These are phyloP conservation scores for Bryum argenteum DNA, from an alignment of 225 moss, liverwort and hornwort genomes.

Conservation along the genomic window DNA sequence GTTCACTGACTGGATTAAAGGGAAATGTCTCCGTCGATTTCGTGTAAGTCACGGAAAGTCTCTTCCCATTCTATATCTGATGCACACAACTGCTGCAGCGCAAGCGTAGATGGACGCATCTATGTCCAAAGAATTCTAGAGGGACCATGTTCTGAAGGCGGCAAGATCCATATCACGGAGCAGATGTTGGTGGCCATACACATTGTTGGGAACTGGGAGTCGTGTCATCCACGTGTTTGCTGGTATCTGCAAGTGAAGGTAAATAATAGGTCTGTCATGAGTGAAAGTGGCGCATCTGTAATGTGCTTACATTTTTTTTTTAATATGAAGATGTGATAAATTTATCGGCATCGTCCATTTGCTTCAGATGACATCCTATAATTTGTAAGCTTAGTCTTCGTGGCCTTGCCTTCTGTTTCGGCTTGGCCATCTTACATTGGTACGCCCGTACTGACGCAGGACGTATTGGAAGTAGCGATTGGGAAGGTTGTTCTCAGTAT, in stretches of 20 bases:
- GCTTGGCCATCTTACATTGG: conserved; percentile 19
- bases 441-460: conserved; percentile 54
- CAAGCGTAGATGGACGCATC: conserved; percentile 88
- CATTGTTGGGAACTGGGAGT: conserved; percentile 86
- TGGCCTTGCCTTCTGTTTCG: not conserved
- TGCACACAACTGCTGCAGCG: conserved; percentile 52
- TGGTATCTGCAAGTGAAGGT: conserved; percentile 93
- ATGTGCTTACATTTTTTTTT: not conserved
- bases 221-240: conserved; percentile 90
- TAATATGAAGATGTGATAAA: not conserved
- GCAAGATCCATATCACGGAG: conserved; percentile 70
- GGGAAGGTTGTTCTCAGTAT: conserved; percentile 80
- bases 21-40: not conserved
- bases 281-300: not conserved
- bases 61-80: not conserved
- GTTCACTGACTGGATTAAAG: too few relatives aligned
- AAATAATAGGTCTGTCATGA: not conserved
- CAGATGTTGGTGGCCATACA: conserved; percentile 84
- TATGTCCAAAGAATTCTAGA: conserved; percentile 88
- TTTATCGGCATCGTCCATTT: conserved; percentile 14
- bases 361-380: not conserved
- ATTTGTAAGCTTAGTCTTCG: conserved; percentile 2
- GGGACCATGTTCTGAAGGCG: conserved; percentile 71
- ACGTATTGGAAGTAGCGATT: conserved; percentile 86
- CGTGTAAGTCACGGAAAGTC: not conserved